Base-by-base conservation (phyloP, 345 rosid genomes). In the Geranium brycei region DNA sequence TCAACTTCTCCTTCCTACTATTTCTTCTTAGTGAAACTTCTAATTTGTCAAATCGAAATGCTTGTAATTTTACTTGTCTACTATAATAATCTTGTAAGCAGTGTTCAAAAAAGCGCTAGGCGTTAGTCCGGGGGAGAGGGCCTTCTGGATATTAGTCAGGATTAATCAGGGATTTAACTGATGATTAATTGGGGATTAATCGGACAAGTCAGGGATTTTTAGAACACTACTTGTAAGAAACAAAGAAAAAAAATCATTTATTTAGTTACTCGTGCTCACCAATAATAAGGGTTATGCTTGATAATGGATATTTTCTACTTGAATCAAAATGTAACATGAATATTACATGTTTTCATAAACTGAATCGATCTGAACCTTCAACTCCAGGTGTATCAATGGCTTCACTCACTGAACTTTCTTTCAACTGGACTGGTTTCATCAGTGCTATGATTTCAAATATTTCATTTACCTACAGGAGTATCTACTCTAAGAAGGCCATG, bases 401-500 rank as follows among this genome's bases (percentile, higher is more conserved):
- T 68, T 90, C 96, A 56, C 65, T 93, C 64, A 93, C 97, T 17
- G 97, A 93, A 73, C 79, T 92, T 62, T 92, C 99, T 19, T 92
- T 92, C 87, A 92, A 92, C 63, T 92, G 99, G 99, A 66, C 66
- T 4, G 99, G 99, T 23, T 89, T 92, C 81, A 92, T 89, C 35
- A 92, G 99, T 68, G 99, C 99, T 1, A 89, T 92, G 98, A 92
- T 92, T 57, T 92, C 97, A 70, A 92, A 92, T 75, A 72, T 92
- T 30, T 90, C 99, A 47, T 92, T 89, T 83, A 89, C 99, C 66
- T 92, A 92, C 87, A 69, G 96, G 71, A 93, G 96, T 74, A 81
- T 93, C 73, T 87, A 87, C 77, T 93, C 97, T 63, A 90, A 93
- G 91, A 90, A 89, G 80, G 97, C 99, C 66, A 93, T 93, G 97